Evolutionary conservation across 345 rosid species (phyloP).

Genomic region (Populus alba): DNA sequence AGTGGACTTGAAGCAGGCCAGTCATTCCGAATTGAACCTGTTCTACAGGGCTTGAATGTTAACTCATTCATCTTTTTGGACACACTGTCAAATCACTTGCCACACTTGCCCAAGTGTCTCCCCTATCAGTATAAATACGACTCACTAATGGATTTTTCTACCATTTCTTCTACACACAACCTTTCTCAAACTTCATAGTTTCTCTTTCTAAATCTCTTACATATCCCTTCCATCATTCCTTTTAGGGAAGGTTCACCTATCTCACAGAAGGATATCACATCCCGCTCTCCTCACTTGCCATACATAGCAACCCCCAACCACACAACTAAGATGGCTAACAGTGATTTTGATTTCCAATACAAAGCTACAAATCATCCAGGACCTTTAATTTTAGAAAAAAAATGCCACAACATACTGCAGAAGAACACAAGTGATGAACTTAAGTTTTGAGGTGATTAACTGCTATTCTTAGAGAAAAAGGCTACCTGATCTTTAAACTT

Average conservation of each 20-base stretch:
- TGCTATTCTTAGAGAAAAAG: neutral
- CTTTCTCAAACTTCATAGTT: neutral
- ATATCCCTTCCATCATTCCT: neutral
- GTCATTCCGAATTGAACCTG: neutral
- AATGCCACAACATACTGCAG: neutral
- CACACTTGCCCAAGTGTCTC: neutral
- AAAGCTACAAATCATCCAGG: neutral
- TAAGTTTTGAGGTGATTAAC: neutral
- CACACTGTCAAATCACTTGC: neutral
- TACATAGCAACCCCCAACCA: no score
- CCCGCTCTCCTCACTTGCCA: neutral
- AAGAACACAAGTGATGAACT: neutral
- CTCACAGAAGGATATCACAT: neutral
- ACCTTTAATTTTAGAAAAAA: neutral
- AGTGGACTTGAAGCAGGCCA: neutral
- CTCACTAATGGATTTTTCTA: neutral
- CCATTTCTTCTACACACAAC: neutral
- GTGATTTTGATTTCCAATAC: neutral
- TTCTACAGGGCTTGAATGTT: neutral
- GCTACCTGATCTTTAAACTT: constrained; percentile 34
- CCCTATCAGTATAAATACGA: neutral
- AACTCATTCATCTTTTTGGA: neutral
- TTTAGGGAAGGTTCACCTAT: neutral
- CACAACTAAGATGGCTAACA: neutral
- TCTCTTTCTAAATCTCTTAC: neutral